Percentiles rank a stretch among this genome's conserved stretches.
phyloP scores from a whole-genome alignment of 2,329 filamentous ascomycete species.

The Ceratocystis harringtonii region DNA sequence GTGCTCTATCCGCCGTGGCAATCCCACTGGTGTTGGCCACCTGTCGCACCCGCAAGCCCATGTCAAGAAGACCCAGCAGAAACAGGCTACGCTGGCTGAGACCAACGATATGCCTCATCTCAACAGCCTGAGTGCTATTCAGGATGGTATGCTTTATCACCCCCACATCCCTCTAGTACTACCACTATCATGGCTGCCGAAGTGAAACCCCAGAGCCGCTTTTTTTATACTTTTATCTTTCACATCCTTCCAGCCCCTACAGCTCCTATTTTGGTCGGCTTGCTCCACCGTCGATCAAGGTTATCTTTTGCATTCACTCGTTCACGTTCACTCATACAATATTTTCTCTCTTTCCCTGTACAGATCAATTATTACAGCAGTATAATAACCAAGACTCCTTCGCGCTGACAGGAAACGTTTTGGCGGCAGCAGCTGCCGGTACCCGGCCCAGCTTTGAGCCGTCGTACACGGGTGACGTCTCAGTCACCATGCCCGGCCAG shows the following conservation, averaged over 20 bases:
- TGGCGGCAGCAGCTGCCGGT: constrained; percentile 34
- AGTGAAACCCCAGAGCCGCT: constrained; percentile 43
- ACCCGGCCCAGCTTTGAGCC: constrained; percentile 32
- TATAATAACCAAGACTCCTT: constrained; percentile 7
- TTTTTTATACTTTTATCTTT: constrained; percentile 18
- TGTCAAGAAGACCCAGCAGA: constrained; percentile 58
- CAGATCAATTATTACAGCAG: constrained; percentile 8
- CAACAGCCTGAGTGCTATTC: constrained; percentile 44
- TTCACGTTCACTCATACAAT: constrained; percentile 23
- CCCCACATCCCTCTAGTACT: constrained; percentile 23
- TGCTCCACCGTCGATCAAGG: constrained; percentile 37
- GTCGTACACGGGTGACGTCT: constrained; percentile 42
- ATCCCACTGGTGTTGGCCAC: constrained; percentile 88
- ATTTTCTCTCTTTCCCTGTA: neutral
- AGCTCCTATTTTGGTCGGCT: too few species aligned
- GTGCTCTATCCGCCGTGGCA: constrained; percentile 89
- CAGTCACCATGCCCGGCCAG: constrained; percentile 49
- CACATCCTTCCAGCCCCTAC: too few species aligned
- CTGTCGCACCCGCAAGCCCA: constrained; percentile 84
- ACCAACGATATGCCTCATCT: constrained; percentile 43
- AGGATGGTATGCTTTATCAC: constrained; percentile 41
- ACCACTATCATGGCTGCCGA: constrained; percentile 37
- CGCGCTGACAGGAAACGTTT: constrained; percentile 28
- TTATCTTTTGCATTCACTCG: constrained; percentile 24
- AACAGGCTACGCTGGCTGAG: constrained; percentile 39